phyloP scores from a whole-genome alignment of 208 protist genomes.

The Leptomonas pyrrhocoris region DNA sequence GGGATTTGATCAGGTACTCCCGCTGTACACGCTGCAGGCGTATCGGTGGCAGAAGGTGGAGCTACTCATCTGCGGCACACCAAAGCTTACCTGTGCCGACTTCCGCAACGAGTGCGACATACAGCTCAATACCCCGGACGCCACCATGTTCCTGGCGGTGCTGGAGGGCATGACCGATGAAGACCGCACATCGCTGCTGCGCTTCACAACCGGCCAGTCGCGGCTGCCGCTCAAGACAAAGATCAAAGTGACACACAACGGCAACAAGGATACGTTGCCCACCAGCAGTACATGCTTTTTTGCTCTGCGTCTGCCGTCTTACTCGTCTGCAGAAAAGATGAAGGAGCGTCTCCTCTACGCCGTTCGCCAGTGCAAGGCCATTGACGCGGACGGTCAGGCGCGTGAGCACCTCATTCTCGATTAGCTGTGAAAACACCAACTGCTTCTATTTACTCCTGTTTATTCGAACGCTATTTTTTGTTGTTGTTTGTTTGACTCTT shows the following conservation, averaged over 20 bases:
- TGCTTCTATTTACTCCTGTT: neutral
- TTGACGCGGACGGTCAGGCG: constrained; percentile 92
- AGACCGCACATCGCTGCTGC: constrained; percentile 82
- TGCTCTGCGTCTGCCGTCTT: constrained; percentile 89
- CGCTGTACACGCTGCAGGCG: constrained; percentile 81
- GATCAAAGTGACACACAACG: constrained; percentile 87
- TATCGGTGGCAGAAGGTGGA: constrained; percentile 90
- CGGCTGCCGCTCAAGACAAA: constrained; percentile 78
- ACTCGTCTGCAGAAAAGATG: constrained; percentile 88
- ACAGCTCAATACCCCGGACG: constrained; percentile 51
- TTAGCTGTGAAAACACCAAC: neutral
- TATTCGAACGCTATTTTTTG: neutral
- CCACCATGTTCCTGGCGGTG: constrained; percentile 75
- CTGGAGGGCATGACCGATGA: constrained; percentile 83
- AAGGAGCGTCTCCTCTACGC: constrained; percentile 94
- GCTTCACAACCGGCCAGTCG: constrained; percentile 90
- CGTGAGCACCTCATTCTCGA: constrained; percentile 72
- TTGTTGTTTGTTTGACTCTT: neutral
- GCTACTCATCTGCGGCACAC: constrained; percentile 76
- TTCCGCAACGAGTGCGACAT: constrained; percentile 80
- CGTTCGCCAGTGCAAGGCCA: constrained; percentile 93
- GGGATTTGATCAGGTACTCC: constrained; percentile 83
- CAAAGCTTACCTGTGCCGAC: constrained; percentile 79
- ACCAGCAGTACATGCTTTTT: constrained; percentile 96
- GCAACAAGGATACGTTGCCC: constrained; percentile 80